phyloP scores from a whole-genome alignment of 1,284 basidiomycete species.

The Sporisorium graminicola region DNA sequence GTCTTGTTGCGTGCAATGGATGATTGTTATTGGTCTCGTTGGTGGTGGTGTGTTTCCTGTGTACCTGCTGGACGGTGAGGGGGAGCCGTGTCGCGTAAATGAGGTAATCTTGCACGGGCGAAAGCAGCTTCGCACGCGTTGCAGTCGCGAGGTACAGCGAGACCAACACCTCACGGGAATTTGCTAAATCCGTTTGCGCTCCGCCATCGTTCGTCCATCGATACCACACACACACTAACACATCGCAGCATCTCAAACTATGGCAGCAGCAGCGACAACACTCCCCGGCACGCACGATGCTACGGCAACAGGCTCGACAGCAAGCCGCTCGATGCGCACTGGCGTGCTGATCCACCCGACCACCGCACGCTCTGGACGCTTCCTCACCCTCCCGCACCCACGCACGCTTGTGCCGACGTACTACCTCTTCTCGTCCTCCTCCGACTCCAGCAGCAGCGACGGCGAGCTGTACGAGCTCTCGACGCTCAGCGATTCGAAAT shows the following conservation, averaged over 20 bases:
- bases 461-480: constrained; percentile 27
- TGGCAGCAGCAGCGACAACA: constrained; percentile 7
- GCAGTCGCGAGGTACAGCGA: constrained; percentile 5
- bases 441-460: neutral
- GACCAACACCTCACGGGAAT: constrained; percentile 28
- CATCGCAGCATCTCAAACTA: neutral
- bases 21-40: neutral
- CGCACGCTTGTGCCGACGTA: constrained; percentile 34
- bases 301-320: neutral
- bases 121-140: neutral
- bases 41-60: neutral
- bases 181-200: no score
- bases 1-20: neutral
- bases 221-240: neutral
- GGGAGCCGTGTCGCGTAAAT: constrained; percentile 30
- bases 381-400: constrained; percentile 47
- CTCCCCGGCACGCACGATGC: neutral
- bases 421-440: constrained; percentile 32
- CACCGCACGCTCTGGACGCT: constrained; percentile 14
- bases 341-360: constrained; percentile 34
- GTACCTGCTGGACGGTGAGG: neutral
- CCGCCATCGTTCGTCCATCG: neutral
- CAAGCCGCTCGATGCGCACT: constrained; percentile 17
- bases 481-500: constrained; percentile 24
- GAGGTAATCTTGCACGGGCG: neutral